phyloP scores from a whole-genome alignment of 2,329 filamentous ascomycete species.

The Cladosporium velox region DNA sequence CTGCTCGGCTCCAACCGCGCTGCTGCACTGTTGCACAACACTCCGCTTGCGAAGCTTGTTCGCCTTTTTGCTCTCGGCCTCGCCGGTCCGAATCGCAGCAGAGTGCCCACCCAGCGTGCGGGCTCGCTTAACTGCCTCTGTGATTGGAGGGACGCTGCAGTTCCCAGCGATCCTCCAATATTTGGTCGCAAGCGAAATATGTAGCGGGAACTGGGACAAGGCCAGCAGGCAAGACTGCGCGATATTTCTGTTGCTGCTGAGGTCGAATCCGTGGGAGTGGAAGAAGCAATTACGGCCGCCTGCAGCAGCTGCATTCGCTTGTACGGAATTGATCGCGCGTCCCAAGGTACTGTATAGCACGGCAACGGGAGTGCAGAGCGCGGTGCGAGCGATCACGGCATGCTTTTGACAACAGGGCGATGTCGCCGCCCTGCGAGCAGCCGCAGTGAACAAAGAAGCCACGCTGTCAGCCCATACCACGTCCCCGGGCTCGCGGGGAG shows the following conservation, averaged over 20 bases:
- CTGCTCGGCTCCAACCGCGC: neutral
- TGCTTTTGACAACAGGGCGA: conserved; percentile 10
- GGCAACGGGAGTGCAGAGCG: neutral
- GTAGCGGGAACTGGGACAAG: conserved; percentile 5
- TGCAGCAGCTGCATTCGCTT: conserved; percentile 12
- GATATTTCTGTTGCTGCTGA: neutral
- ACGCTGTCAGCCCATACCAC: conserved; percentile 14
- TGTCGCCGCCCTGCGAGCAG: conserved; percentile 12
- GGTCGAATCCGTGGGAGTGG: neutral
- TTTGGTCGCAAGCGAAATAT: conserved; percentile 15
- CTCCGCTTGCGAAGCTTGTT: conserved; percentile 13
- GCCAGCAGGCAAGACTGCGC: neutral
- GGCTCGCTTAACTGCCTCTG: conserved; percentile 5
- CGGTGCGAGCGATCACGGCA: conserved; percentile 7
- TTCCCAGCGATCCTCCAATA: conserved; percentile 18
- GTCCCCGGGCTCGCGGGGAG: conserved; percentile 10
- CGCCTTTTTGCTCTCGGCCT: neutral
- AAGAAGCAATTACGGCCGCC: conserved; percentile 15
- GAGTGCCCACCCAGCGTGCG: neutral
- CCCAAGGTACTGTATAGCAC: neutral
- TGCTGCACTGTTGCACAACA: neutral
- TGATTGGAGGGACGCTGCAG: conserved; percentile 12
- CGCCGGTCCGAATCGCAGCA: conserved; percentile 6
- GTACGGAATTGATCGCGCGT: neutral
- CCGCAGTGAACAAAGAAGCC: conserved; percentile 19